Base-by-base conservation (phyloP, 169 alveolate genomes). In the Eimeria sp. region DNA sequence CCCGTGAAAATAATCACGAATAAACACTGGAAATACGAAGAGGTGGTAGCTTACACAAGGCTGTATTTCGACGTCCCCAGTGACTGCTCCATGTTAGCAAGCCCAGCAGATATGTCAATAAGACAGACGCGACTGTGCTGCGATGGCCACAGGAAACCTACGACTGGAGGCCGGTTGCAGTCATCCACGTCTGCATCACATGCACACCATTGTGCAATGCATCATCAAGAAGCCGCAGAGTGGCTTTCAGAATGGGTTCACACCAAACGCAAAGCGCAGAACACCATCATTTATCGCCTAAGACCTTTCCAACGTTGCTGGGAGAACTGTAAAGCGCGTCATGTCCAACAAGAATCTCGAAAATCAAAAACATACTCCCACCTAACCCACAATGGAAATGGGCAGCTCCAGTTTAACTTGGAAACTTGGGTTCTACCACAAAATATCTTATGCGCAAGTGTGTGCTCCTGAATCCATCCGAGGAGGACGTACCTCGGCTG, bases 131-230 rank as follows among this genome's bases (percentile, higher is more conserved):
- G 97, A 33, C 91, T 88, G 89, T 87, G 87, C 40, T n/a, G 91
- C 10, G 91, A 77, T 20, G 97, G 97, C 97, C 97, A 95, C 20
- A 78, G 95, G 37, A 95, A 89, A 3, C 97, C 97, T 27, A 90
- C 93, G 27, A 95, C 95, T 30, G 94, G 94, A n/a, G 97, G 97
- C 13, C 97, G 95, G 60, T 78, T 88, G 62, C 90, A 40, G 85
- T 90, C 95, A 58, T 88, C 91, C 60, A 90, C 95, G 40, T 80
- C 97, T 90, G 82, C 83, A 74, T 30, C 76, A 56, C 74, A 82
- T 16, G 64, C 20, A 82, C 52, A 30, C 66, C 20, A 77, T 27
- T 33, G 43, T 46, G 87, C 87, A 77, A 49, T 43, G 40, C 66
- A 46, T 54, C 54, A 9, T 71, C 52, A n/a, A 9, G 80, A 30